Evolutionary conservation across 2,329 filamentous ascomycete genomes (phyloP), one percentile per base, ranked within the genome.

Genomic region (Emericellopsis cladophorae): DNA sequence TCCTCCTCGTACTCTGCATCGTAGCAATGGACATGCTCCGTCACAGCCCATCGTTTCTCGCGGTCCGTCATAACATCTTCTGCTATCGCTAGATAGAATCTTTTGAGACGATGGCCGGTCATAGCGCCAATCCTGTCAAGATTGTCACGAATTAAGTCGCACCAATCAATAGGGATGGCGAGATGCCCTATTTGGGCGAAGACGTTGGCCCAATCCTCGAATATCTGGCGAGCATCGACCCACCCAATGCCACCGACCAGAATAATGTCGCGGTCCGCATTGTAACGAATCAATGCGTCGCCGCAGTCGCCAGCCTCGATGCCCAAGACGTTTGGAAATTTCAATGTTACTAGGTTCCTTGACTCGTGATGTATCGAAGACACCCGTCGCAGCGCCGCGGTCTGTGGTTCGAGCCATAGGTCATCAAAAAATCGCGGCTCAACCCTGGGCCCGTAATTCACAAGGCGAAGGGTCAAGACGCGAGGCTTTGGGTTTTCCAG

Each of bases 401-500:
- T 38, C 40, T 33, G 29, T 4, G 29, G 14, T 8, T 18, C 2
- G 22, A 37, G 16, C 14, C 11, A 23, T 12, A 33, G 16, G 16
- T 18, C 23, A 12, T 26, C 29, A 5, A 10, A 9, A n/a, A 41
- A 9, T 15, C 8, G 9, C n/a, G n/a, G 32, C 18, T 10, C 11
- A 15, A 22, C 15, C n/a, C 15, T 16, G n/a, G 26, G 5, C 8
- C 10, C 5, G 16, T 21, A 5, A 14, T 24, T 36, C 12, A 39
- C 12, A 6, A 37, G 18, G 11, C 33, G 23, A 7, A 44, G 4
- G 9, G 29, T 36, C 22, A 53, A 42, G 1, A 55, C 44, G 21
- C 55, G 57, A 7, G 52, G 46, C 10, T 35, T 23, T 15, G 37
- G 40, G 12, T 35, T 31, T 10, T 18, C 37, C 23, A 60, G 44